Evolutionary conservation across 78 protist species (phyloP), one percentile per base, ranked within the genome.

Genomic region (Pigoraptor vietnamica): DNA sequence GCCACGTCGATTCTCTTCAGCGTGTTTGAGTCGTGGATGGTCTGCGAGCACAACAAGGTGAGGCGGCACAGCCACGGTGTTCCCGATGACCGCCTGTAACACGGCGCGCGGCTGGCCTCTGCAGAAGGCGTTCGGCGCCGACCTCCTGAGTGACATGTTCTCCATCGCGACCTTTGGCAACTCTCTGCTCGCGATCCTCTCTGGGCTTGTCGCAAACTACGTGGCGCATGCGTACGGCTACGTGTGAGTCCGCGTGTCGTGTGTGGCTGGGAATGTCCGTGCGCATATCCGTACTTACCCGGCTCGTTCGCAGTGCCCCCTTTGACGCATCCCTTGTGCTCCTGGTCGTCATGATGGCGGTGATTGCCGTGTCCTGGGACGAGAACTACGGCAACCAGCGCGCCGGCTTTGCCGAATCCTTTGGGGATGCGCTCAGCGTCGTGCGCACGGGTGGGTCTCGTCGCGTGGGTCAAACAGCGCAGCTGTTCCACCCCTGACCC

Each of bases 11-110:
- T 98, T 21, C 95, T 98, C 90, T 96, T 95, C 92, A 94, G 98
- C 37, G 93, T 95, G 25, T 98, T 98, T 86, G 99, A 98, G 87
- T 29, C 98, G 35, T 98, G 99, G 99, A 91, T 98, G 97, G 96
- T 98, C 37, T 56, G 93, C 87, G 99, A 96, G 90, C 98, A 97
- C 90, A 37, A 81, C 89, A 2, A 24, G 86, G n/a, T 79, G 89
- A n/a, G 94, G 94, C n/a, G 89, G n/a, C n/a, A n/a, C n/a, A n/a
- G n/a, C n/a, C n/a, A n/a, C n/a, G n/a, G n/a, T n/a, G n/a, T n/a
- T n/a, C n/a, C n/a, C n/a, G n/a, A n/a, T n/a, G n/a, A n/a, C n/a
- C n/a, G n/a, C n/a, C n/a, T n/a, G n/a, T n/a, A n/a, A n/a, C n/a
- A n/a, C n/a, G n/a, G 56, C 32, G 25, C 9, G 9, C 33, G 21